Conservation (phyloP, 139 green algal genomes). For the Desmodesmus armatus region DNA sequence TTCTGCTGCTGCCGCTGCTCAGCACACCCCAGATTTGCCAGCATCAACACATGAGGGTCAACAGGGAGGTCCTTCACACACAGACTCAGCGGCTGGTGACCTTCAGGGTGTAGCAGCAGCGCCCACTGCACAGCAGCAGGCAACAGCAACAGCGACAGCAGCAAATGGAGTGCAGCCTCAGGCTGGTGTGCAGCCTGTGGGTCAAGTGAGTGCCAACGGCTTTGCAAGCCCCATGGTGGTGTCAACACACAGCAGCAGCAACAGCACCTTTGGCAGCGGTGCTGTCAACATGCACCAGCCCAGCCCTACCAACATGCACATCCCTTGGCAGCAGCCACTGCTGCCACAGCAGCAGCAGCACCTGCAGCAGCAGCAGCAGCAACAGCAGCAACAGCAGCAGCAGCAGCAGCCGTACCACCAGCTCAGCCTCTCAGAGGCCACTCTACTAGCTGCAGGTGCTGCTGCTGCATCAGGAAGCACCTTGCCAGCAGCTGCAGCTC, state of each 20-base stretch:
- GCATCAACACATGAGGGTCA: too few species aligned
- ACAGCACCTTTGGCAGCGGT: too few species aligned
- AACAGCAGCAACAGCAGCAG: slow-evolving; percentile 9
- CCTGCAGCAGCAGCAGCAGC: slow-evolving; percentile 10
- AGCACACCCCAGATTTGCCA: too few species aligned
- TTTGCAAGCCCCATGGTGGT: not conserved
- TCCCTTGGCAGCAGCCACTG: not conserved
- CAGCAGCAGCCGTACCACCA: not conserved
- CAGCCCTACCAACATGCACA: not conserved
- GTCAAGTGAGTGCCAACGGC: not conserved
- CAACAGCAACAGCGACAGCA: too few species aligned
- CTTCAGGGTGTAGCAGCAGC: not conserved
- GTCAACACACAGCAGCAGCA: not conserved
- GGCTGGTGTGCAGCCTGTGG: not conserved
- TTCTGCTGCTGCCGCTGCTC: slow-evolving; percentile 11
- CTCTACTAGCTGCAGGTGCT: not conserved
- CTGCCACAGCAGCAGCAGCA: not conserved
- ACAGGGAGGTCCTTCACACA: too few species aligned
- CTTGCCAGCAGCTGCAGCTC: not conserved
- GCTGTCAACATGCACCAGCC: not conserved
- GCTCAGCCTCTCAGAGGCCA: not conserved
- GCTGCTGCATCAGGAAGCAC: not conserved
- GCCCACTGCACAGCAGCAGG: not conserved
- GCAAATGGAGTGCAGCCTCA: not conserved
- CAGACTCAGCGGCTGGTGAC: too few species aligned